Evolutionary conservation across 495 filamentous ascomycete genomes (phyloP), one percentile per base, ranked within the genome.

Genomic region (Tetracladium marchalianum): DNA sequence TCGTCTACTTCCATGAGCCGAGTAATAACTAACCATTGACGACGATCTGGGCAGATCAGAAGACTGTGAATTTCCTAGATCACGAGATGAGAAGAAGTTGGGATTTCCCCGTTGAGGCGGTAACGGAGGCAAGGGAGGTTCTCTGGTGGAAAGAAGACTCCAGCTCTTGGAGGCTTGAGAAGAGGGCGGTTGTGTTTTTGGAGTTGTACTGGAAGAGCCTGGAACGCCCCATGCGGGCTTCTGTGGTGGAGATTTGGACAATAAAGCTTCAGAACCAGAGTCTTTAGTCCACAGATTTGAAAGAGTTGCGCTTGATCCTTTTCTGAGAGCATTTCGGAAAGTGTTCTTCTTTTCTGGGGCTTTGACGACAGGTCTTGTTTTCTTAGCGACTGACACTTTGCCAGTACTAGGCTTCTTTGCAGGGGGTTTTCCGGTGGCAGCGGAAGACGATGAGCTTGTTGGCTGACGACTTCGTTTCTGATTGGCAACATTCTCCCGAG

Each of bases 1-100:
- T 19, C 73, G 66, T 12, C 71, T 71, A 24, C 63, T 67, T 38
- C 80, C 74, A 27, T 72, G 68, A 9, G 77, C 57, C 1, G 77
- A 63, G 31, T 72, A 73, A 49, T 67, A 70, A 4, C 70, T 73
- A 5, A 70, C 45, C 22, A 64, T 56, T 4, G 72, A 71, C 15
- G 66, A 51, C 49, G 60, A 47, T 51, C 63, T 24, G 57, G 49
- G 31, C 2, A 51, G 40, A 11, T 57, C 54, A 4, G 22, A 11
- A 17, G 33, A 10, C 24, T 39, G 46, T 19, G 37, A 41, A 2
- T 34, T 40, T 1, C 53, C 53, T 9, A 62, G 45, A 45, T 66
- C 56, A 24, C 62, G 55, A 1, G 60, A 58, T 1, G 61, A 59
- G 43, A 64, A 62, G 31, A 53, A 60, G 34, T 66, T 67, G 4